Conservation (phyloP, 2,329 filamentous ascomycete species). For the Blastomyces percursus region DNA sequence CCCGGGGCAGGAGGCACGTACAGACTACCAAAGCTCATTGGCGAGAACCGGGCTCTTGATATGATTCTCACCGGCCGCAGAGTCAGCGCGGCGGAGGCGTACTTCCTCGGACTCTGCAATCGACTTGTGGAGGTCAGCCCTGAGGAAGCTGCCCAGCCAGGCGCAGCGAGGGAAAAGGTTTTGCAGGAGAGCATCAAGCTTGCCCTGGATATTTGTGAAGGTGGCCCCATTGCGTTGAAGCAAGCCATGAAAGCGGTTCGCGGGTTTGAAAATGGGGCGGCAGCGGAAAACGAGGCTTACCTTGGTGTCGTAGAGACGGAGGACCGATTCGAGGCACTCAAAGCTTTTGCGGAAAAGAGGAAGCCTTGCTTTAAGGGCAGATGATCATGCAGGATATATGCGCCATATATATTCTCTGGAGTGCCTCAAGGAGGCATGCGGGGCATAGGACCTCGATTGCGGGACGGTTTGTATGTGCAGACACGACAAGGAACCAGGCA, state of each 20-base stretch:
- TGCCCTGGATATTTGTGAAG: conserved; percentile 77
- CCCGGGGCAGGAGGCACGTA: conserved; percentile 90
- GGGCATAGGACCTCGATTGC: not conserved
- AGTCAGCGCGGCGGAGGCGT: conserved; percentile 72
- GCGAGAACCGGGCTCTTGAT: conserved; percentile 70
- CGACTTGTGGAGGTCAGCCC: conserved; percentile 70
- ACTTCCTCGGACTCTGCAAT: conserved; percentile 83
- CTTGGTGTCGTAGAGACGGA: conserved; percentile 70
- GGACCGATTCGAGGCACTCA: conserved; percentile 78
- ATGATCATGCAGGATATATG: conserved; percentile 18
- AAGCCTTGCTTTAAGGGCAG: conserved; percentile 56
- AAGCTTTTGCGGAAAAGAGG: conserved; percentile 70
- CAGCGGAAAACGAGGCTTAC: conserved; percentile 80
- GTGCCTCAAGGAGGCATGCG: not conserved
- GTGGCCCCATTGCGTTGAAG: conserved; percentile 71
- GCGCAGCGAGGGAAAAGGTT: conserved; percentile 54
- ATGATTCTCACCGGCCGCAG: conserved; percentile 82
- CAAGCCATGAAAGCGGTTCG: conserved; percentile 70
- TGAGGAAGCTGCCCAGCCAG: conserved; percentile 41
- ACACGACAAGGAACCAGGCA: not conserved
- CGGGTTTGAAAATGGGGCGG: conserved; percentile 53
- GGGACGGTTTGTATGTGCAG: not conserved
- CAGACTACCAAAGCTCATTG: conserved; percentile 72
- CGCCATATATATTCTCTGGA: not conserved
- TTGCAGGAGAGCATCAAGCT: conserved; percentile 66